These are phyloP conservation scores for Cyclotella atomus DNA, from an alignment of 108 stramenopile genomes.

Conservation along the genomic window DNA sequence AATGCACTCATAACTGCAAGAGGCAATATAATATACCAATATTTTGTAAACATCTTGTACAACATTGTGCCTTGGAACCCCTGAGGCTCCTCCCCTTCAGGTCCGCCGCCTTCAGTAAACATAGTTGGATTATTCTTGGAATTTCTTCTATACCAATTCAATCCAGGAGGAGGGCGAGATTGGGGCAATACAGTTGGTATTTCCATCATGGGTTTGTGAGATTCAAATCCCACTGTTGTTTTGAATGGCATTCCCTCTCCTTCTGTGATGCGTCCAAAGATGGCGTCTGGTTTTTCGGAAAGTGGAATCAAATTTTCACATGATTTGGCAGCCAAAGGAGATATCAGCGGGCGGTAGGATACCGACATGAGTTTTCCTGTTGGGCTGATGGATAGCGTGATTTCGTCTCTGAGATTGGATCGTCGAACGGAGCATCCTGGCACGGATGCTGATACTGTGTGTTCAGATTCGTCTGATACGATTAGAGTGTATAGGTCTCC, in stretches of 20 bases:
- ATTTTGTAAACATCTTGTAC: slow-evolving; percentile 32
- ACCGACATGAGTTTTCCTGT: slow-evolving; percentile 61
- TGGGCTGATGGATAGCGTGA: slow-evolving; percentile 62
- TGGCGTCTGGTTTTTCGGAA: slow-evolving; percentile 33
- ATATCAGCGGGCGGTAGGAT: slow-evolving; percentile 76
- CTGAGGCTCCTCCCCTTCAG: slow-evolving; percentile 36
- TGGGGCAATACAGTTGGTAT: slow-evolving; percentile 62
- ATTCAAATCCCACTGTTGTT: slow-evolving; percentile 62
- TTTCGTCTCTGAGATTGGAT: slow-evolving; percentile 65
- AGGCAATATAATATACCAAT: slow-evolving; percentile 87
- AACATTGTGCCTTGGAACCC: slow-evolving; percentile 53
- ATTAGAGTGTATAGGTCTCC: slow-evolving; percentile 40
- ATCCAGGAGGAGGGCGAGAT: slow-evolving; percentile 72
- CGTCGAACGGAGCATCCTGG: slow-evolving; percentile 49
- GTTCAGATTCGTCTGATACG: slow-evolving; percentile 21
- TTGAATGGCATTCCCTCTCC: slow-evolving; percentile 55
- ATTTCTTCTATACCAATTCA: slow-evolving; percentile 58
- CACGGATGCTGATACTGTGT: slow-evolving; percentile 43
- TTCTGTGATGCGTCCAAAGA: slow-evolving; percentile 40
- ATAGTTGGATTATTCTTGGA: slow-evolving; percentile 46
- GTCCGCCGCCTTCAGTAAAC: slow-evolving; percentile 21
- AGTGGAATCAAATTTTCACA: slow-evolving; percentile 58
- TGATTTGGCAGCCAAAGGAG: slow-evolving; percentile 74
- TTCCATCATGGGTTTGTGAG: slow-evolving; percentile 76
- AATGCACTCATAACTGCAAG: slow-evolving; percentile 61